Evolutionary conservation across 257 asterid species (phyloP).

Genomic region (Scutellaria galericulata): DNA sequence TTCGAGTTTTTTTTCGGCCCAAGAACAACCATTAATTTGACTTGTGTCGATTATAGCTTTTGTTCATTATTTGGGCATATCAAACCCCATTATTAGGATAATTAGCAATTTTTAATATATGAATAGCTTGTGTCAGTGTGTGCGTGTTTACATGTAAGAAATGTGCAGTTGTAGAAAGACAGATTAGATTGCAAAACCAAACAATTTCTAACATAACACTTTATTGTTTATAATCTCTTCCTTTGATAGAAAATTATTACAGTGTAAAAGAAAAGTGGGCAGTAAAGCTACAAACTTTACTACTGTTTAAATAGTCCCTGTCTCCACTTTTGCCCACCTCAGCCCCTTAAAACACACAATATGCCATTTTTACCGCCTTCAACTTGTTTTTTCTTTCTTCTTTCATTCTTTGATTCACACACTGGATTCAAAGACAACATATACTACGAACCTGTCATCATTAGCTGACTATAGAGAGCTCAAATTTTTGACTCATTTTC

Average conservation of each 20-base stretch:
- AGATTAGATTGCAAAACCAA: constrained; percentile 2
- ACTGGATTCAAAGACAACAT: constrained; percentile 13
- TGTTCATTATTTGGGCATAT: too few species aligned
- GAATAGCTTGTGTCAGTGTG: too few species aligned
- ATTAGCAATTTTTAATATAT: too few species aligned
- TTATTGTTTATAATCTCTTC: constrained; percentile 36
- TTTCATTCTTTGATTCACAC: not conserved
- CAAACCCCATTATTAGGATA: too few species aligned
- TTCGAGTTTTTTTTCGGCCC: too few species aligned
- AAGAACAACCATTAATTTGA: too few species aligned
- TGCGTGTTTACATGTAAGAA: too few species aligned
- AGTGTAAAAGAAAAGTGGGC: constrained; percentile 32
- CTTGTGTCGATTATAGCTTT: too few species aligned
- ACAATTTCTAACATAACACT: constrained; percentile 26
- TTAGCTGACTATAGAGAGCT: not conserved
- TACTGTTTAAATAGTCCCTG: constrained; percentile 33
- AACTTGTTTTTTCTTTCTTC: not conserved
- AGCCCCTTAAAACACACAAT: not conserved
- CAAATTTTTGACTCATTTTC: constrained; percentile 24
- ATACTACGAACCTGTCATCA: not conserved
- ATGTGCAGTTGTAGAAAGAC: too few species aligned
- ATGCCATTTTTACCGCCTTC: constrained; percentile 23
- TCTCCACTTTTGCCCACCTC: constrained; percentile 42
- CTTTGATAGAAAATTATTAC: constrained; percentile 20
- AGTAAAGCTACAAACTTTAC: constrained; percentile 39